phyloP scores from a whole-genome alignment of 164 flowering plant species.

The Umbilicus rupestris region DNA sequence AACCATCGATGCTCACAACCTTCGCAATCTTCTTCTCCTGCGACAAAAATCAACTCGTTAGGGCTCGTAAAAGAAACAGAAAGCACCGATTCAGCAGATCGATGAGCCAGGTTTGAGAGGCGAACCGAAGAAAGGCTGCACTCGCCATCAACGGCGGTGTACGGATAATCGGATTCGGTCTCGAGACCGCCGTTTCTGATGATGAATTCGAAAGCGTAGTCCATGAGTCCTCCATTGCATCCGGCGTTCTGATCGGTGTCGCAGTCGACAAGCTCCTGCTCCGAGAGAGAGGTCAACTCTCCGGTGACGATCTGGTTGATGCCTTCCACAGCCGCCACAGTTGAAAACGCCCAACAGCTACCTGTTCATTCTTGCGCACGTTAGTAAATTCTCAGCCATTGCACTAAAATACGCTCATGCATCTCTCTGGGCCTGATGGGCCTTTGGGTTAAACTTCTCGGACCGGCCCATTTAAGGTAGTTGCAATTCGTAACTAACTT shows the following conservation, averaged over 20 bases:
- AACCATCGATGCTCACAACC: slow-evolving; percentile 71
- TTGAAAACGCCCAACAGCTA: slow-evolving; percentile 97
- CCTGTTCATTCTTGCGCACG: slow-evolving; percentile 24
- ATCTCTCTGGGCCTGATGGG: neutral
- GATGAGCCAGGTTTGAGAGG: neutral
- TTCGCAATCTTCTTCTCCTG: slow-evolving; percentile 49
- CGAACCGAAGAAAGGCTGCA: slow-evolving; percentile 35
- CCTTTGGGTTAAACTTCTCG: neutral
- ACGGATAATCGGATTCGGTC: slow-evolving; percentile 74
- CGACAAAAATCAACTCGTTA: neutral
- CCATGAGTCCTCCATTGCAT: slow-evolving; percentile 96
- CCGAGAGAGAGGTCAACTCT: slow-evolving; percentile 61
- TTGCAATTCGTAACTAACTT: neutral
- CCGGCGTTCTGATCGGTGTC: slow-evolving; percentile 57
- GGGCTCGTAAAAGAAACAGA: neutral
- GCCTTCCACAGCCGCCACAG: slow-evolving; percentile 84
- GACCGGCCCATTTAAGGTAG: neutral
- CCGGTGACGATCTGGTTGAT: slow-evolving; percentile 73
- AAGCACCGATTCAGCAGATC: neutral
- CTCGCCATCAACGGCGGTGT: slow-evolving; percentile 35
- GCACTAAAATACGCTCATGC: neutral
- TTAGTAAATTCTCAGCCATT: neutral
- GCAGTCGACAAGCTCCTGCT: slow-evolving; percentile 90
- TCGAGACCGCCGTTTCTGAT: slow-evolving; percentile 76
- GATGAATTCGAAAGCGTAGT: slow-evolving; percentile 85